A percentile compares a stretch with the other conserved stretches of the same genome.
phyloP scores from a whole-genome alignment of 2,329 filamentous ascomycete species.

The Aurifilum marmelostoma region DNA sequence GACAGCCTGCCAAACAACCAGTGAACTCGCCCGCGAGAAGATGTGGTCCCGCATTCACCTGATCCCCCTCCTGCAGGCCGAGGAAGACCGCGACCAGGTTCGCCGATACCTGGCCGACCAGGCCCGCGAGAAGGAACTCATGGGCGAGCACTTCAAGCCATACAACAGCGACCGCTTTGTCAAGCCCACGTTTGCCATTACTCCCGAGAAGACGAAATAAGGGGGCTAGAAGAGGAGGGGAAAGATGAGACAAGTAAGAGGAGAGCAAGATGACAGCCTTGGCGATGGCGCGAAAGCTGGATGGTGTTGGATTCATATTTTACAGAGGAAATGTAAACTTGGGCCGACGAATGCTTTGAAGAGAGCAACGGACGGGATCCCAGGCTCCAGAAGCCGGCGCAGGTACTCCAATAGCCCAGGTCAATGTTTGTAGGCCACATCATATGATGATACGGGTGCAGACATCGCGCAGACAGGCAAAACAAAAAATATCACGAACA shows the following conservation, averaged over 20 bases:
- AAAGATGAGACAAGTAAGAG: background rate
- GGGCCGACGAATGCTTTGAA: background rate
- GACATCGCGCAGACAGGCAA: background rate
- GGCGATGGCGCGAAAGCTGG: background rate
- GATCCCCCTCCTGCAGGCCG: slow-evolving; percentile 90
- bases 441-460: background rate
- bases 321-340: background rate
- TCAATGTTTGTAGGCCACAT: background rate
- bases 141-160: slow-evolving; percentile 81
- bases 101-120: slow-evolving; percentile 84
- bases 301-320: background rate
- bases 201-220: slow-evolving; percentile 64
- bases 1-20: slow-evolving; percentile 42
- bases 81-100: slow-evolving; percentile 95
- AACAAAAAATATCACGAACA: background rate
- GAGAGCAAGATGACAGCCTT: background rate
- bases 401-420: background rate
- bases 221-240: slow-evolving; percentile 10
- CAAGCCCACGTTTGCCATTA: slow-evolving; percentile 76
- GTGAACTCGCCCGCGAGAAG: slow-evolving; percentile 94
- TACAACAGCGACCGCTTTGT: slow-evolving; percentile 91
- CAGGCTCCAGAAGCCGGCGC: background rate
- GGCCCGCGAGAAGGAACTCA: slow-evolving; percentile 84
- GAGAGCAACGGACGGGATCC: background rate
- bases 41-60: slow-evolving; percentile 97